Percentiles rank a stretch among this genome's conserved stretches.
phyloP scores from a whole-genome alignment of 2,329 filamentous ascomycete genomes.

The Alternaria solani region DNA sequence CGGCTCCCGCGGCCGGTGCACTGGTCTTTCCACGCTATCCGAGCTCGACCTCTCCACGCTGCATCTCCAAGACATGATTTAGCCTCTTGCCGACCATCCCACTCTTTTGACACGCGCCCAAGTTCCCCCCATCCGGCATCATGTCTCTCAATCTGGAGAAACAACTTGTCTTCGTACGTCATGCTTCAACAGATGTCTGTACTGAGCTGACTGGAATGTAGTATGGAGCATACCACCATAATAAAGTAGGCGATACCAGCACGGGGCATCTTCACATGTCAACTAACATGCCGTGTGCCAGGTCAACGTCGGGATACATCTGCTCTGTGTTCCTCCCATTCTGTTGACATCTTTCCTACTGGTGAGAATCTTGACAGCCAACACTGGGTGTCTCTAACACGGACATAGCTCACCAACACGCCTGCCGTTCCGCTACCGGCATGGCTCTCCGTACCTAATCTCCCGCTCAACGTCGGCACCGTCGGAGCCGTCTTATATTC shows the following conservation, averaged over 20 bases:
- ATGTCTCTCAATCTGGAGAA: conserved; percentile 78
- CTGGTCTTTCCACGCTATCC: conserved; percentile 10
- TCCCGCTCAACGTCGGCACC: conserved; percentile 68
- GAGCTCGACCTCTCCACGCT: conserved; percentile 6
- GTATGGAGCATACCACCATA: conserved; percentile 87
- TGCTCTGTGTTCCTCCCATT: conserved; percentile 79
- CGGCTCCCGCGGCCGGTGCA: conserved; percentile 25
- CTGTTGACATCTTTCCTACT: conserved; percentile 75
- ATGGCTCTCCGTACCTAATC: conserved; percentile 62
- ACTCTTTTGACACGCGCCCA: conserved; percentile 37
- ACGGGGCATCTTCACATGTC: conserved; percentile 22
- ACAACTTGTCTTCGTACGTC: conserved; percentile 80
- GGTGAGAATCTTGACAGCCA: conserved; percentile 59
- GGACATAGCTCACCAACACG: conserved; percentile 63
- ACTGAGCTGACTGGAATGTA: conserved; percentile 49
- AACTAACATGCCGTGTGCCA: conserved; percentile 47
- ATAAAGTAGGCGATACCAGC: conserved; percentile 61
- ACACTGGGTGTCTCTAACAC: conserved; percentile 17
- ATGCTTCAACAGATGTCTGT: conserved; percentile 10
- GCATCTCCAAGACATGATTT: conserved; percentile 40
- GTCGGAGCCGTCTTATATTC: conserved; percentile 70
- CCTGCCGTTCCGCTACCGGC: conserved; percentile 63
- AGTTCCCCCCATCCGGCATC: conserved; percentile 41
- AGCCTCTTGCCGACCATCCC: conserved; percentile 25
- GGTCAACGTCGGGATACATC: conserved; percentile 81